These are phyloP conservation scores for Megacollybia marginata DNA, from an alignment of 768 basidiomycete species.

Conservation along the genomic window DNA sequence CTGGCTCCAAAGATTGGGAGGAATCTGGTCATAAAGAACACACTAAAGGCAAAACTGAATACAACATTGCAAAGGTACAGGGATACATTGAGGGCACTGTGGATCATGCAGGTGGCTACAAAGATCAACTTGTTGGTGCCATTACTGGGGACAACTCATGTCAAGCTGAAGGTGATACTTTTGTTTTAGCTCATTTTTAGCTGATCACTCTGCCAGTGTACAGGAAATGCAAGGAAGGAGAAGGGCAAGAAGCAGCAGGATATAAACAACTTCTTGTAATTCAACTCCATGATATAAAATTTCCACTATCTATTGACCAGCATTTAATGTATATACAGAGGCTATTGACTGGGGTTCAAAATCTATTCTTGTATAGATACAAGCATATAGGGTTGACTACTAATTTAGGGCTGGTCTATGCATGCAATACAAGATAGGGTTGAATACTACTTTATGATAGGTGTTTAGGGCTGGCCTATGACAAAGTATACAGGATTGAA, in stretches of 20 bases:
- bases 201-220: not conserved
- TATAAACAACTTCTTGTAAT: not conserved
- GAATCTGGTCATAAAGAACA: conserved; percentile 28
- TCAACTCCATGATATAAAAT: too few relatives aligned
- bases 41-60: conserved; percentile 25
- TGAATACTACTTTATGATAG: too few relatives aligned
- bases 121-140: conserved; percentile 47
- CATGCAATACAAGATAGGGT: too few relatives aligned
- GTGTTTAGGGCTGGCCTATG: too few relatives aligned
- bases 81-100: conserved; percentile 27
- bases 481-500: too few relatives aligned
- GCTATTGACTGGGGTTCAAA: too few relatives aligned
- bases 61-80: conserved; percentile 23
- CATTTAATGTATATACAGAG: too few relatives aligned
- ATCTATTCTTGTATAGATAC: too few relatives aligned
- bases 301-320: too few relatives aligned
- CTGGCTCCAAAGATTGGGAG: conserved; percentile 24
- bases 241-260: conserved; percentile 14
- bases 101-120: conserved; percentile 36
- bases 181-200: not conserved
- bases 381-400: too few relatives aligned
- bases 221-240: conserved; percentile 12
- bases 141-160: conserved; percentile 45
- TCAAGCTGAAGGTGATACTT: conserved; percentile 32
- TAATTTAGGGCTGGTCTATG: too few relatives aligned